Conservation (phyloP, 305 asterid genomes). For the Withania somnifera region DNA sequence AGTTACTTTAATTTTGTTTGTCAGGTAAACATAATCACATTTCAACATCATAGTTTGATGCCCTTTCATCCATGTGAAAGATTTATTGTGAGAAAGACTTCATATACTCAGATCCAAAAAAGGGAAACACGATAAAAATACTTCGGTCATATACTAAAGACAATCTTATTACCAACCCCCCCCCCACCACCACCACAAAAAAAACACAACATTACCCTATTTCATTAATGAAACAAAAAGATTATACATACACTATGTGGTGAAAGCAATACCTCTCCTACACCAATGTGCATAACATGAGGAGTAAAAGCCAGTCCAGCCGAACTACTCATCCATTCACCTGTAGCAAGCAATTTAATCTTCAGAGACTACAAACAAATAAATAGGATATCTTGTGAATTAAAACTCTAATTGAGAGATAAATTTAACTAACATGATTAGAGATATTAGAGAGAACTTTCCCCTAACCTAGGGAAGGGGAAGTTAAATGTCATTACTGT, state of each 20-base stretch:
- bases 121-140: neutral
- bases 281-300: constrained; percentile 45
- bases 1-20: neutral
- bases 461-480: neutral
- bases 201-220: neutral
- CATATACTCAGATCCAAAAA: neutral
- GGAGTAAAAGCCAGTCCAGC: constrained; percentile 76
- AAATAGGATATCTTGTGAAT: neutral
- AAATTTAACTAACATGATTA: neutral
- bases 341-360: constrained; percentile 16
- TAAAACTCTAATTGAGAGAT: neutral
- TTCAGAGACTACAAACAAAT: neutral
- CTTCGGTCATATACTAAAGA: neutral
- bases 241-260: neutral
- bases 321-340: constrained; percentile 78
- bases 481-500: neutral
- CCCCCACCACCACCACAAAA: no score
- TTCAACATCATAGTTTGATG: neutral
- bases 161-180: neutral
- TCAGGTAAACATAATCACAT: neutral
- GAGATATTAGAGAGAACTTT: neutral
- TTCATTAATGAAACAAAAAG: neutral
- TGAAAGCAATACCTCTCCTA: constrained; percentile 17
- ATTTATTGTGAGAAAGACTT: neutral
- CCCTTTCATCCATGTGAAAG: neutral